These are phyloP conservation scores for Zygotorulaspora sp. DNA, from an alignment of 805 yeast species.

Conservation along the genomic window DNA sequence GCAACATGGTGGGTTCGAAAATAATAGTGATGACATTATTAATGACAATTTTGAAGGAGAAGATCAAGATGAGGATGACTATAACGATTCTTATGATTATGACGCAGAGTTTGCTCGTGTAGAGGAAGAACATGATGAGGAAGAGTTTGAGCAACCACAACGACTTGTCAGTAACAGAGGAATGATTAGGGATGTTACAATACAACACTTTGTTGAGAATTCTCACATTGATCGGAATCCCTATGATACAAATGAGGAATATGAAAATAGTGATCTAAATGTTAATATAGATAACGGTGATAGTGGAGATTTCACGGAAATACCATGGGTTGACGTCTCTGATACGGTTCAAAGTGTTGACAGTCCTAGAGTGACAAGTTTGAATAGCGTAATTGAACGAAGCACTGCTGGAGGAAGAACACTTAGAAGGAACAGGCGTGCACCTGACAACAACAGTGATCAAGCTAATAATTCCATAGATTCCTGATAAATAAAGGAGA, in stretches of 20 bases:
- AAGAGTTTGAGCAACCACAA: slow-evolving; percentile 15
- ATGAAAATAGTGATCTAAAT: slow-evolving; percentile 38
- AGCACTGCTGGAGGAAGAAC: slow-evolving; percentile 6
- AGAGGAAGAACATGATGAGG: slow-evolving; percentile 26
- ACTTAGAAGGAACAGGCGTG: slow-evolving; percentile 22
- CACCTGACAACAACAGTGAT: slow-evolving; percentile 12
- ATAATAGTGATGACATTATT: slow-evolving; percentile 1
- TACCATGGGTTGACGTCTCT: slow-evolving; percentile 16
- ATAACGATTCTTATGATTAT: slow-evolving; percentile 33
- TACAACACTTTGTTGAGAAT: slow-evolving; percentile 26
- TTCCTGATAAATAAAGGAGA: not conserved
- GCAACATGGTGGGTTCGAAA: no score
- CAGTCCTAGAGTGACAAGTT: slow-evolving; percentile 14
- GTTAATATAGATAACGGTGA: slow-evolving; percentile 33
- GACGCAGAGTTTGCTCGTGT: slow-evolving; percentile 35
- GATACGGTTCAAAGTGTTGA: slow-evolving; percentile 18
- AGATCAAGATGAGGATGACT: slow-evolving; percentile 29
- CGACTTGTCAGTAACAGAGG: slow-evolving; percentile 7
- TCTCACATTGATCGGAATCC: slow-evolving; percentile 21
- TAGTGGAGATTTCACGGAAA: slow-evolving; percentile 16
- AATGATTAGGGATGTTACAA: slow-evolving; percentile 12
- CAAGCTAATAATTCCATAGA: not conserved
- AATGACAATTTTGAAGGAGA: slow-evolving; percentile 3
- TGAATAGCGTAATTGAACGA: slow-evolving; percentile 10
- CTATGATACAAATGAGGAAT: slow-evolving; percentile 24